These are phyloP conservation scores for Penicillium nordicum DNA, from an alignment of 2,329 filamentous ascomycete species.

Conservation along the genomic window DNA sequence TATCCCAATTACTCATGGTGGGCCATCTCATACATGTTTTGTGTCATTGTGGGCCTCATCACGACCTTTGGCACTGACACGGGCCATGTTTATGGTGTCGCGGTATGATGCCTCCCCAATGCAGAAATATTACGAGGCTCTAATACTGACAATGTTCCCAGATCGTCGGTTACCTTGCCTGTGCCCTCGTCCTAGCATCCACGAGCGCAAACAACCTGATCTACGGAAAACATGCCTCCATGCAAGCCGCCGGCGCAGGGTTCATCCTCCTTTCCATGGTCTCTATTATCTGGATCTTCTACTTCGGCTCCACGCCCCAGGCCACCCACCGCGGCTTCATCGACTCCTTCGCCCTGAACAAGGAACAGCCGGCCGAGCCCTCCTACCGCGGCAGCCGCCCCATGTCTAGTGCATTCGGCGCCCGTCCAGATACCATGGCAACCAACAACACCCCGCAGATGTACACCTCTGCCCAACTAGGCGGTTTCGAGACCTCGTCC, in stretches of 20 bases:
- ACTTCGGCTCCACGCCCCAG: conserved; percentile 90
- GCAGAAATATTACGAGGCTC: not conserved
- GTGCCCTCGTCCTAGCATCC: conserved; percentile 78
- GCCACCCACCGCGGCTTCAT: conserved; percentile 84
- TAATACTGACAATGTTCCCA: conserved; percentile 36
- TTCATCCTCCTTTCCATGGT: conserved; percentile 94
- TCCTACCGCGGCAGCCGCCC: conserved; percentile 62
- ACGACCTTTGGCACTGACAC: conserved; percentile 81
- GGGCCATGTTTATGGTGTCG: conserved; percentile 84
- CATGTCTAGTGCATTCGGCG: conserved; percentile 69
- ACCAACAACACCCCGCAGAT: conserved; percentile 79
- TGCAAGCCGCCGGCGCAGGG: conserved; percentile 84
- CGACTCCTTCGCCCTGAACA: conserved; percentile 91
- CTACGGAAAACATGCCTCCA: conserved; percentile 66
- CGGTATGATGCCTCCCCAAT: conserved; percentile 49
- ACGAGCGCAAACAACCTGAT: conserved; percentile 83
- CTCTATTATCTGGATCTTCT: conserved; percentile 94
- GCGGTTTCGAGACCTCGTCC: conserved; percentile 93
- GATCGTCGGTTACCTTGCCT: conserved; percentile 80
- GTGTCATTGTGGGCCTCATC: conserved; percentile 74
- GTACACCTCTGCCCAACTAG: conserved; percentile 94
- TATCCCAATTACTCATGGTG: conserved; percentile 94
- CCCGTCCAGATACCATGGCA: conserved; percentile 78
- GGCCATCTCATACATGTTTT: conserved; percentile 80
- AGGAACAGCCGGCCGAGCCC: conserved; percentile 59